These are phyloP conservation scores for Metschnikowia arizonensis DNA, from an alignment of 805 yeast species.

Conservation along the genomic window DNA sequence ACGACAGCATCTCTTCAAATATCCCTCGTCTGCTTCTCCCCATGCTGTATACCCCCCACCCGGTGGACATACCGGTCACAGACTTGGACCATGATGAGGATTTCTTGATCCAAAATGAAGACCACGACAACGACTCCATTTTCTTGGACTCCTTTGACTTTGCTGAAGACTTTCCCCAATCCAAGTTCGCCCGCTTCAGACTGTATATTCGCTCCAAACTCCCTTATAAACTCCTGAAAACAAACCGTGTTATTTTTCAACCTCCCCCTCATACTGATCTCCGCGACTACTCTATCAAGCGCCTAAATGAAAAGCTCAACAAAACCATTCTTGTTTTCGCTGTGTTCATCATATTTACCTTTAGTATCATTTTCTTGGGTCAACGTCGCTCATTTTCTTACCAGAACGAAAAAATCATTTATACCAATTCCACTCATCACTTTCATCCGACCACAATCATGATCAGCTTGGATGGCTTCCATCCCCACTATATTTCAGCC, in stretches of 20 bases:
- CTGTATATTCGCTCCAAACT: conserved; percentile 2
- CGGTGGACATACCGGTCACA: conserved; percentile 52
- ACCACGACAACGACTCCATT: background rate
- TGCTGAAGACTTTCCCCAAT: background rate
- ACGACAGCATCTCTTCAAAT: too few species aligned
- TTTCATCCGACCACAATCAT: conserved; percentile 78
- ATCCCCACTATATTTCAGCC: conserved; percentile 76
- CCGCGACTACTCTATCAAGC: conserved; percentile 24
- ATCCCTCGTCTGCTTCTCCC: background rate
- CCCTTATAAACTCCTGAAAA: background rate
- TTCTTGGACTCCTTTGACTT: conserved; percentile 17
- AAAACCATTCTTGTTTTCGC: conserved; percentile 15
- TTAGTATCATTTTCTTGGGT: conserved; percentile 9
- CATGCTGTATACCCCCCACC: conserved; percentile 24
- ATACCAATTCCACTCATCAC: conserved; percentile 60
- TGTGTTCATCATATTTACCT: conserved; percentile 8
- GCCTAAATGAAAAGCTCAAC: conserved; percentile 23
- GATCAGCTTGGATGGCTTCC: conserved; percentile 84
- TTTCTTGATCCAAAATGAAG: conserved; percentile 21
- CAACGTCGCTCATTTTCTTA: background rate
- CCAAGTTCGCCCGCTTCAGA: background rate
- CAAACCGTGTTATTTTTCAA: background rate
- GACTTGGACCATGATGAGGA: conserved; percentile 47
- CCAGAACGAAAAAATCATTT: conserved; percentile 17
- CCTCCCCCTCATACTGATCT: background rate